A percentile compares a stretch with the other conserved stretches of the same genome.
phyloP scores from a whole-genome alignment of 2,329 filamentous ascomycete species.

The Elsinoe fawcettii region DNA sequence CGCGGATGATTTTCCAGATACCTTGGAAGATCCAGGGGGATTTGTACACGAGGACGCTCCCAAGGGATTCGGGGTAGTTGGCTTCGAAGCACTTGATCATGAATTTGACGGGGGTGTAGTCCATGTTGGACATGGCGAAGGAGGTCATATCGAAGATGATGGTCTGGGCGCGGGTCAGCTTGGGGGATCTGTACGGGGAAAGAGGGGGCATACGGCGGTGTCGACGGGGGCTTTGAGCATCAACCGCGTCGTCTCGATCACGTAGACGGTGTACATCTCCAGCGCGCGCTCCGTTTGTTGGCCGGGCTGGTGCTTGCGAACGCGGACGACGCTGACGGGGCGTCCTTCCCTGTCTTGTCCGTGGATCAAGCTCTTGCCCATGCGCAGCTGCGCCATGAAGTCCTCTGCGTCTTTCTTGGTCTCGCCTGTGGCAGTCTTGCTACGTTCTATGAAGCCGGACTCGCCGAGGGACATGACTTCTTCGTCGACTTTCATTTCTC shows the following conservation, averaged over 20 bases:
- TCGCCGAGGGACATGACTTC: constrained; percentile 78
- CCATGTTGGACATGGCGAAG: constrained; percentile 57
- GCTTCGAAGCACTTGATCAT: constrained; percentile 99
- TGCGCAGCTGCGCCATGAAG: constrained; percentile 72
- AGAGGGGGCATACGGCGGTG: constrained; percentile 68
- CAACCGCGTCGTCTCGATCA: constrained; percentile 90
- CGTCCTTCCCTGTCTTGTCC: constrained; percentile 76
- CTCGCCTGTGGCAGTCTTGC: constrained; percentile 50
- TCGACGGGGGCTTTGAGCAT: constrained; percentile 72
- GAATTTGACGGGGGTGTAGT: constrained; percentile 94
- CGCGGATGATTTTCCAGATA: constrained; percentile 92
- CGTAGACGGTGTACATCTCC: constrained; percentile 84
- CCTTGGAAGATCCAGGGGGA: constrained; percentile 95
- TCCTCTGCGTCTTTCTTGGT: constrained; percentile 64
- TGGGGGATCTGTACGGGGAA: not conserved
- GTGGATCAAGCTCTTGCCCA: constrained; percentile 91
- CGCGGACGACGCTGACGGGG: constrained; percentile 79
- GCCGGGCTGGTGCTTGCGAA: constrained; percentile 69
- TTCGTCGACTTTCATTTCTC: constrained; percentile 80
- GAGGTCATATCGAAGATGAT: constrained; percentile 70
- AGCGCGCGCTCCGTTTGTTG: constrained; percentile 76
- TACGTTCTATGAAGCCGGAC: constrained; percentile 53
- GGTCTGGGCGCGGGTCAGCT: constrained; percentile 48
- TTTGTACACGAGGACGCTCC: constrained; percentile 86
- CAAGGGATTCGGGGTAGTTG: constrained; percentile 91